Base-by-base conservation (phyloP, 441 rosid species). In the Cnidoscolus chayamansa region DNA sequence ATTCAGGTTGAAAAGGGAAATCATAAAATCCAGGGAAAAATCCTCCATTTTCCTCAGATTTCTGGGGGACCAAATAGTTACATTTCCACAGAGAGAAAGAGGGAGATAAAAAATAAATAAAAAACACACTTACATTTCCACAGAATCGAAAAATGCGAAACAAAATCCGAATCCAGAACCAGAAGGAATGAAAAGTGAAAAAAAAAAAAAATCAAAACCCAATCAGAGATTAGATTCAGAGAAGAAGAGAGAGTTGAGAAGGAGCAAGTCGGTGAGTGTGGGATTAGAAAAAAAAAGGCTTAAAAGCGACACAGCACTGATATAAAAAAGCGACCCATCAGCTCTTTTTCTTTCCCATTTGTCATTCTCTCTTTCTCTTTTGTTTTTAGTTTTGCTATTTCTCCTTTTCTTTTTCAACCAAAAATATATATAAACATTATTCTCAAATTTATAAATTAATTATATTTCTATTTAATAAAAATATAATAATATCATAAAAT, bases 281-380 rank as follows among this genome's bases (percentile, higher is more conserved):
- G 54, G 77, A 78, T 79, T 65, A 71, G 80, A 77, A 79, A 78
- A 63, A 51, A 67, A 63, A 51, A 67, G 70, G 10, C 32, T 37
- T 54, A 20, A 69, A 69, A 84, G 87, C 79, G 80, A 82, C 77
- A 20, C 79, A 11, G 25, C 79, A 74, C 77, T 71, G 35, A 10
- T 40, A 35, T 25, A 3, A 51, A 68, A 77, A 80, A 71, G 80
- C 75, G 54, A 77, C 77, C 49, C 54, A 40, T 67, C 67, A 37
- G 53, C 82, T 72, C 76, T 56, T 68, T 60, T 70, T 57, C 79
- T 79, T 78, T 71, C 68, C 54, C 80, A 17, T 76, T 80, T 73
- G 74, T 68, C 76, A 66, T 73, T 77, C 79, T 80, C 71, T 67
- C 54, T 63, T 47, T 40, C 17, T 32, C 3, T 35, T 55, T 16